Evolutionary conservation across 2,329 filamentous ascomycete species (phyloP), one percentile per base, ranked within the genome.

Genomic region (Aspergillus piperis): DNA sequence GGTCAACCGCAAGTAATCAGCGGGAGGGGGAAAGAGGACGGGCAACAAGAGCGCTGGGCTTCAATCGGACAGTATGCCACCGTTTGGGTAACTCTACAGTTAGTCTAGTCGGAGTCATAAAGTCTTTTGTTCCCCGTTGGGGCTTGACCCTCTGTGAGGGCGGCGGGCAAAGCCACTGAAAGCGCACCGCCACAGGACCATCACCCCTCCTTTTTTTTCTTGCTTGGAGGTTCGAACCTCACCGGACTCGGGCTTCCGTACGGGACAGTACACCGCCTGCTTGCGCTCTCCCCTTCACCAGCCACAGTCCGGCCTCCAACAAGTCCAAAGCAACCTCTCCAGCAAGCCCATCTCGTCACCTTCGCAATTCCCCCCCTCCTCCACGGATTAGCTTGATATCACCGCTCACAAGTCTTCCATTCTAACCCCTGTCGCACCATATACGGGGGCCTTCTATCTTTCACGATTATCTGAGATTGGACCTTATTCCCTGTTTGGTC

Each of bases 111-210:
- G 41, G 17, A 61, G 52, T 59, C 52, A 51, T 58, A 44, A 52
- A 59, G 59, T 63, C 63, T 64, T 64, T 64, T 62, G 59, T 53
- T 56, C 49, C 51, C 15, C 47, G 52, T 57, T 60, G 64, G 64
- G 64, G 64, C 64, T 66, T 67, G 65, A 66, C 65, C 64, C 62
- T 66, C 54, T 50, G 41, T 39, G 56, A 50, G 25, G 25, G 41
- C 51, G 39, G 39, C 38, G 21, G 21, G 10, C 39, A 19, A 19
- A 72, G 71, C 69, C 71, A 72, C 64, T 50, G 41, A 19, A 23
- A 6, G 62, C 17, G 60, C 69, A 73, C 72, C 68, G 70, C 71
- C 72, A 74, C 72, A 64, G 13, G 25, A 1, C 36, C n/a, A 58
- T 60, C 63, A 66, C 67, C 68, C 66, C 67, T 70, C 70, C 63